Conservation (phyloP, 1,284 basidiomycete species). For the Rhodotorula sp. region DNA sequence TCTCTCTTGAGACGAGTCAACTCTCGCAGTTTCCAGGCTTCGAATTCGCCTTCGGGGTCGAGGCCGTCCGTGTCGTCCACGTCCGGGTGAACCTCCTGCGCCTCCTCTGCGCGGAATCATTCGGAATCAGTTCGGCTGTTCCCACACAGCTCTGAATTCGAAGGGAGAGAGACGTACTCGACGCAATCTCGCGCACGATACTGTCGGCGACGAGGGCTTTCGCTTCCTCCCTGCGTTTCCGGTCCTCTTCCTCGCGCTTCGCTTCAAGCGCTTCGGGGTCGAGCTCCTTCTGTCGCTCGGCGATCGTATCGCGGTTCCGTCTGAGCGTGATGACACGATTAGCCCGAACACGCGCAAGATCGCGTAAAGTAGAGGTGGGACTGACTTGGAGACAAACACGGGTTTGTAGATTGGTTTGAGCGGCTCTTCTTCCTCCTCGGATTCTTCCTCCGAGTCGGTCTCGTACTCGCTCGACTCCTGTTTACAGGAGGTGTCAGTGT, state of each 20-base stretch:
- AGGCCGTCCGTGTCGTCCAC: slow-evolving; percentile 93
- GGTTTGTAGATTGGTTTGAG: slow-evolving; percentile 69
- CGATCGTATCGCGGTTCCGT: slow-evolving; percentile 37
- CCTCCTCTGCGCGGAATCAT: slow-evolving; percentile 64
- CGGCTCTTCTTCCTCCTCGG: slow-evolving; percentile 53
- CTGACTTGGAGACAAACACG: slow-evolving; percentile 85
- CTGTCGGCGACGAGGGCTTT: slow-evolving; percentile 84
- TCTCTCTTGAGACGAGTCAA: slow-evolving; percentile 86
- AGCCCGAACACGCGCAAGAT: neutral
- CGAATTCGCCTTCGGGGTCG: slow-evolving; percentile 88
- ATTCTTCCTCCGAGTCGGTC: slow-evolving; percentile 60
- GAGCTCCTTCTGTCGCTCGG: slow-evolving; percentile 23
- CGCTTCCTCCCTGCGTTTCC: slow-evolving; percentile 61
- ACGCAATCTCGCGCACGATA: slow-evolving; percentile 75
- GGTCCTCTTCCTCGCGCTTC: slow-evolving; percentile 56
- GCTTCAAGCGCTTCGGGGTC: slow-evolving; percentile 56
- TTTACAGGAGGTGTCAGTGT: neutral
- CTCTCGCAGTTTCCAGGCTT: slow-evolving; percentile 92
- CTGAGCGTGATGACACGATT: slow-evolving; percentile 54
- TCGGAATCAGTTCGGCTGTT: neutral
- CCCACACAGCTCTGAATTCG: too few species aligned
- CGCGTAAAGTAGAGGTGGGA: slow-evolving; percentile 17
- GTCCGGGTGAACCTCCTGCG: slow-evolving; percentile 75
- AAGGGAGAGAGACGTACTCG: slow-evolving; percentile 60
- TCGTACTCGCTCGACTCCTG: slow-evolving; percentile 54